phyloP scores from a whole-genome alignment of 192 early-diverging fungal species.

The Coemansia sp. region DNA sequence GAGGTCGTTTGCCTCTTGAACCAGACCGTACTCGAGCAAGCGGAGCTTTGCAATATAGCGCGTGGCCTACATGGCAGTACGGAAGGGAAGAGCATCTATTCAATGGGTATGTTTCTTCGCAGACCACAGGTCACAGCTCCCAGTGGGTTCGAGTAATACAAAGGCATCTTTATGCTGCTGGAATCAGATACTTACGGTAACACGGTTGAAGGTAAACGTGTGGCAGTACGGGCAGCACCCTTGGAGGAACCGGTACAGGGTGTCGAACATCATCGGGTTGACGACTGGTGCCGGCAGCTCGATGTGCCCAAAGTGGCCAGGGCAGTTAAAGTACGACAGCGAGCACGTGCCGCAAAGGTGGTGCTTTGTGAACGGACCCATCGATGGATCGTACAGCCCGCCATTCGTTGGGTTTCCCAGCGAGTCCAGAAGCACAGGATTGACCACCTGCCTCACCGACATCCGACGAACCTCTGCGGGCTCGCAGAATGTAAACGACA shows the following conservation, averaged over 20 bases:
- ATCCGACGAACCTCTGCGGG: slow-evolving; percentile 86
- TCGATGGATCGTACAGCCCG: slow-evolving; percentile 91
- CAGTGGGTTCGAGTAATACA: background rate
- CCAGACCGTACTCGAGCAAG: slow-evolving; percentile 83
- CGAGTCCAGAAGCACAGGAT: slow-evolving; percentile 85
- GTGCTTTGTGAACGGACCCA: slow-evolving; percentile 88
- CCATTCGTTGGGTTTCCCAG: slow-evolving; percentile 87
- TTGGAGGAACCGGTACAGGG: slow-evolving; percentile 85
- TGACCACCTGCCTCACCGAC: slow-evolving; percentile 93
- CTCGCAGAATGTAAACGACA: slow-evolving; percentile 91
- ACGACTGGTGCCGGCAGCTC: slow-evolving; percentile 85
- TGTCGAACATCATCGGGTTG: slow-evolving; percentile 94
- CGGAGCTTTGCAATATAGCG: slow-evolving; percentile 76
- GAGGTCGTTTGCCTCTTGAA: slow-evolving; percentile 81
- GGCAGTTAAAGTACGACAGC: slow-evolving; percentile 79
- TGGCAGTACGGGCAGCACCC: slow-evolving; percentile 92
- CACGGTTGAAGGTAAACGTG: slow-evolving; percentile 62
- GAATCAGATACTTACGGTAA: slow-evolving; percentile 29
- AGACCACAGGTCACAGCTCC: background rate
- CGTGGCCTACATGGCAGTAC: slow-evolving; percentile 29
- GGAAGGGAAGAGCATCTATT: background rate
- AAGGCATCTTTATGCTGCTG: background rate
- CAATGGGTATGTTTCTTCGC: background rate
- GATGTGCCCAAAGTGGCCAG: slow-evolving; percentile 97
- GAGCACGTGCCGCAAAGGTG: slow-evolving; percentile 84